Conservation (phyloP, 768 basidiomycete genomes). For the Termitomyces sp. region DNA sequence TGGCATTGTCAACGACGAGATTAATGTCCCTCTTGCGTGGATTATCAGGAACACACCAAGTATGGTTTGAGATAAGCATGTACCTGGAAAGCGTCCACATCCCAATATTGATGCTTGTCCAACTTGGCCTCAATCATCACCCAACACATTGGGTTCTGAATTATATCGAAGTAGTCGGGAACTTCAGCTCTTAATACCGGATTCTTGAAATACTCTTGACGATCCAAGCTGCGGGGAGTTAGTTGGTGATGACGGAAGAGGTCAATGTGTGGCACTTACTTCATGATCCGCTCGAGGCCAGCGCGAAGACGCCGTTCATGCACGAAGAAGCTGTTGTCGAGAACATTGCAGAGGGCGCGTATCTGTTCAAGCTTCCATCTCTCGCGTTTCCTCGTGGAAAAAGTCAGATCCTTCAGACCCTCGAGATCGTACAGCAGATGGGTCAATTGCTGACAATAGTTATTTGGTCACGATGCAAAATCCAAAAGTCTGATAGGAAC, state of each 20-base stretch:
- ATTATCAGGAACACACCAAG: background rate
- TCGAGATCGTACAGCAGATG: conserved; percentile 75
- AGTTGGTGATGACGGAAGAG: background rate
- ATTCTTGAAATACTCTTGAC: conserved; percentile 68
- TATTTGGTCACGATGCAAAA: background rate
- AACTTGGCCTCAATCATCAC: conserved; percentile 75
- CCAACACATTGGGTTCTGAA: conserved; percentile 89
- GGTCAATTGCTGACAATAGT: conserved; percentile 39
- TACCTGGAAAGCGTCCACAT: conserved; percentile 70
- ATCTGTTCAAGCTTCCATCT: conserved; percentile 68
- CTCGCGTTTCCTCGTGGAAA: conserved; percentile 74
- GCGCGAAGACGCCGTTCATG: conserved; percentile 54
- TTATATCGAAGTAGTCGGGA: conserved; percentile 87
- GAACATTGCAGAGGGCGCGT: conserved; percentile 58
- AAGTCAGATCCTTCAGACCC: conserved; percentile 58
- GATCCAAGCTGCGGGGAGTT: conserved; percentile 52
- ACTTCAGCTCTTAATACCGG: conserved; percentile 78
- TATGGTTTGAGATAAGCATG: background rate
- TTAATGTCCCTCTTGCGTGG: conserved; percentile 64
- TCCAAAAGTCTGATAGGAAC: background rate
- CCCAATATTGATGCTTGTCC: conserved; percentile 78
- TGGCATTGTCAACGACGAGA: conserved; percentile 82
- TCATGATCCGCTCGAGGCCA: conserved; percentile 65
- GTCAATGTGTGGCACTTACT: conserved; percentile 37
- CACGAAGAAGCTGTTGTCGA: conserved; percentile 62